Evolutionary conservation across 768 basidiomycete species (phyloP), one percentile per base, ranked within the genome.

Genomic region (Pisolithus tinctorius): DNA sequence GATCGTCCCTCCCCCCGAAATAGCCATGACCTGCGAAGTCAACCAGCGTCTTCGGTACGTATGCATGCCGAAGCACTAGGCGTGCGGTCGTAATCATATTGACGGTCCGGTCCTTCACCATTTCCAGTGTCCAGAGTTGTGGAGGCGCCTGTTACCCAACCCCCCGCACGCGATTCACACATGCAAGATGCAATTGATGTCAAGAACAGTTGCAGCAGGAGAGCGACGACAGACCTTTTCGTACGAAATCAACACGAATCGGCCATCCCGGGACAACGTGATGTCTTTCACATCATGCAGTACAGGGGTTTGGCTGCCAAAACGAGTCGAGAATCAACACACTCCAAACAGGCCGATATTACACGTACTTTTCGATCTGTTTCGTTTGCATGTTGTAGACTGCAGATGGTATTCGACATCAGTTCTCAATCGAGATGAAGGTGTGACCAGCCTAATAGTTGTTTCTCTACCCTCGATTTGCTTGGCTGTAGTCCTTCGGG

Each of bases 11-110:
- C 26, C 86, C 86, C 37, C 84, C 85, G 48, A 88, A 86, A 65
- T 86, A 86, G 55, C 83, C 84, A 4, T 81, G 80, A 0, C 86
- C 86, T 1, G 84, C 81, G 59, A 87, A 87, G 57, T 86, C 82
- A 30, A 85, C 81, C 9, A 71, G 58, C n/a, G 70, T 64, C 60
- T 82, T 84, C 4, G 84, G 82, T 75, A 83, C 77, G 63, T 87
- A 87, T 0, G 84, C 86, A 57, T 85, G 84, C 49, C 82, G 78
- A 43, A 71, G 61, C 6, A 61, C 64, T 10, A 73, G 54, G n/a
- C 63, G 60, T 23, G 52, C 56, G 16, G 55, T 49, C 25, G 11
- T 16, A 27, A 38, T 62, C 45, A 45, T 67, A 27, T 65, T 69
- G 25, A 72, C 75, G 23, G 40, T 51, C 53, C 71, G 63, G 52